Conservation (phyloP, 257 asterid species). For the Solanum commersonii region DNA sequence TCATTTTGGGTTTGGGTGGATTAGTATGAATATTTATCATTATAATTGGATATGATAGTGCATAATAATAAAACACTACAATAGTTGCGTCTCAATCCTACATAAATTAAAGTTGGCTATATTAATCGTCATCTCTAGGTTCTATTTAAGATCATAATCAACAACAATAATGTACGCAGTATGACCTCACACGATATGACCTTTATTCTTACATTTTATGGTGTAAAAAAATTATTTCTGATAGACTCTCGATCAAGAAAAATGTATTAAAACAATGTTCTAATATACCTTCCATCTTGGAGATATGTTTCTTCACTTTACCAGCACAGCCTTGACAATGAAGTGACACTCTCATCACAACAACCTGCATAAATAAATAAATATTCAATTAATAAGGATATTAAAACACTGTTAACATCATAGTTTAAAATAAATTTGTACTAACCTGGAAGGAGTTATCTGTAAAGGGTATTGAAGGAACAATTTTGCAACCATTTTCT, state of each 20-base stretch:
- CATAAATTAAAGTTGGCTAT: not conserved
- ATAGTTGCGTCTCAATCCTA: not conserved
- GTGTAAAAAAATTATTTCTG: not conserved
- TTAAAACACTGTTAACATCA: not conserved
- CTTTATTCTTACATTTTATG: not conserved
- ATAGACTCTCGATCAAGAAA: not conserved
- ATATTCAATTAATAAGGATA: not conserved
- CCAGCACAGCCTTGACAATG: conserved; percentile 93
- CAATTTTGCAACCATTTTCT: conserved; percentile 9
- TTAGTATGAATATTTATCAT: not conserved
- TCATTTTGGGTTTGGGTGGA: fast-evolving
- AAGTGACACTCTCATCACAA: conserved; percentile 81
- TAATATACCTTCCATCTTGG: conserved; percentile 72
- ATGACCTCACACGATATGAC: not conserved
- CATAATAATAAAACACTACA: not conserved
- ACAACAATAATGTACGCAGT: not conserved
- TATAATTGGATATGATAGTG: not conserved
- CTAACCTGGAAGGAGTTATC: conserved; percentile 37
- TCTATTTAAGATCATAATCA: not conserved
- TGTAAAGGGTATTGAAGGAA: conserved; percentile 17
- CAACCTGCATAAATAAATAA: conserved; percentile 35
- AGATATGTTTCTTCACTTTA: conserved; percentile 64
- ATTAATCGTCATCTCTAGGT: not conserved
- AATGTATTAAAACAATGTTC: not conserved
- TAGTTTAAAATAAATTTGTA: not conserved